A percentile compares a stretch with the other conserved stretches of the same genome.
These are phyloP conservation scores for Cercophora samala DNA, from an alignment of 495 filamentous ascomycete genomes.

Conservation along the genomic window DNA sequence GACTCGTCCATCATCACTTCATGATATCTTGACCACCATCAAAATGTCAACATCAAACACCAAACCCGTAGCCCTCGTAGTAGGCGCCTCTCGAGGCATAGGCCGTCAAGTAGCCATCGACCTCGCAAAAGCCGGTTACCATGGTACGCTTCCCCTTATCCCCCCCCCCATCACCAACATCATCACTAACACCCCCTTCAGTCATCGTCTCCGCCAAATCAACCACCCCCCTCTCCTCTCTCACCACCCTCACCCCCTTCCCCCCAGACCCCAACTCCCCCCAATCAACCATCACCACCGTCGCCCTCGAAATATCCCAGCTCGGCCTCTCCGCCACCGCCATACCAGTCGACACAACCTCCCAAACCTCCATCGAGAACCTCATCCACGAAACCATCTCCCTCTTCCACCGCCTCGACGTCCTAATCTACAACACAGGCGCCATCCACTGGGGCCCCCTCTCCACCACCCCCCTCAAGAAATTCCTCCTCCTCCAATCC, in stretches of 20 bases:
- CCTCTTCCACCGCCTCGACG: conserved; percentile 59
- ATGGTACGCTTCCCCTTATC: conserved; percentile 44
- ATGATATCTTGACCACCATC: neutral
- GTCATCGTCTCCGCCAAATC: conserved; percentile 82
- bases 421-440: conserved; percentile 77
- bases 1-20: neutral
- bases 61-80: conserved; percentile 59
- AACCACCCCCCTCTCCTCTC: conserved; percentile 64
- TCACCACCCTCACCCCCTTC: conserved; percentile 55
- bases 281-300: conserved; percentile 77
- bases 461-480: conserved; percentile 67
- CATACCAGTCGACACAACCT: conserved; percentile 67
- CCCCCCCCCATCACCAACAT: neutral
- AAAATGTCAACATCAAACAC: conserved; percentile 8
- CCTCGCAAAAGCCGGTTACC: conserved; percentile 66
- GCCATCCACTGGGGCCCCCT: conserved; percentile 86
- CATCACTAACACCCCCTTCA: conserved; percentile 29
- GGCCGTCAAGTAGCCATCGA: conserved; percentile 76
- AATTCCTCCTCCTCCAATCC: conserved; percentile 78
- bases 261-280: conserved; percentile 80
- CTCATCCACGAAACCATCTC: conserved; percentile 48
- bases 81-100: conserved; percentile 75
- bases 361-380: conserved; percentile 57
- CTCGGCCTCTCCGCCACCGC: conserved; percentile 62
- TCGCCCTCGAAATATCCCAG: conserved; percentile 71